Percentiles rank a stretch among this genome's conserved stretches.
phyloP scores from a whole-genome alignment of 768 basidiomycete species.

The Leccinum boreale region DNA sequence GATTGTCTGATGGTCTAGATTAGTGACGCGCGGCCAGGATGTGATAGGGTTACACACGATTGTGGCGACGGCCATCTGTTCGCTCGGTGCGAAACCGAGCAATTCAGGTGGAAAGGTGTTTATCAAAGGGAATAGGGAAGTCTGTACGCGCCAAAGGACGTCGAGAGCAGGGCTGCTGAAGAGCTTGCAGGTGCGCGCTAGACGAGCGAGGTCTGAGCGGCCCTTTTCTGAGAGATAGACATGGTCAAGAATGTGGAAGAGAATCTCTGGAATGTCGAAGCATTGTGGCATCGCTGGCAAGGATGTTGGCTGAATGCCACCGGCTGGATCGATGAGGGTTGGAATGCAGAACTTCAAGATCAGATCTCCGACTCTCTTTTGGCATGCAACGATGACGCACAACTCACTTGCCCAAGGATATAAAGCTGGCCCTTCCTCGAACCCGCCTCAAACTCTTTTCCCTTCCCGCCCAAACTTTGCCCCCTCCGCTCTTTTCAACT shows the following conservation, averaged over 20 bases:
- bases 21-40: not conserved
- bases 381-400: not conserved
- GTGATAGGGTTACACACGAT: slow-evolving; percentile 8
- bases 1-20: slow-evolving; percentile 8
- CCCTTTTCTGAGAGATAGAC: slow-evolving; percentile 7
- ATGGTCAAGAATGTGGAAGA: slow-evolving; percentile 15
- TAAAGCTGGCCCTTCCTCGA: slow-evolving; percentile 14
- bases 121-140: slow-evolving; percentile 15
- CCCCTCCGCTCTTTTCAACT: slow-evolving; percentile 24
- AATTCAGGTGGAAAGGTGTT: slow-evolving; percentile 16
- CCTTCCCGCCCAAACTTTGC: slow-evolving; percentile 6
- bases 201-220: slow-evolving; percentile 10
- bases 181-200: slow-evolving; percentile 16
- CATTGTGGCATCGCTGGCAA: slow-evolving; percentile 2
- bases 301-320: not conserved
- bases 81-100: slow-evolving; percentile 14
- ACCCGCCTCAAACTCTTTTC: slow-evolving; percentile 6
- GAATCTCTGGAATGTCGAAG: slow-evolving; percentile 18
- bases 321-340: not conserved
- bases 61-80: slow-evolving; percentile 13
- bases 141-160: slow-evolving; percentile 21
- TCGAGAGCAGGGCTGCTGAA: slow-evolving; percentile 20
- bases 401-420: slow-evolving; percentile 1
- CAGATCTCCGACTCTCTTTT: not conserved
- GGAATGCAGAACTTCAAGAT: not conserved